phyloP scores from a whole-genome alignment of 495 filamentous ascomycete species.

The Sphaerosporella brunnea region DNA sequence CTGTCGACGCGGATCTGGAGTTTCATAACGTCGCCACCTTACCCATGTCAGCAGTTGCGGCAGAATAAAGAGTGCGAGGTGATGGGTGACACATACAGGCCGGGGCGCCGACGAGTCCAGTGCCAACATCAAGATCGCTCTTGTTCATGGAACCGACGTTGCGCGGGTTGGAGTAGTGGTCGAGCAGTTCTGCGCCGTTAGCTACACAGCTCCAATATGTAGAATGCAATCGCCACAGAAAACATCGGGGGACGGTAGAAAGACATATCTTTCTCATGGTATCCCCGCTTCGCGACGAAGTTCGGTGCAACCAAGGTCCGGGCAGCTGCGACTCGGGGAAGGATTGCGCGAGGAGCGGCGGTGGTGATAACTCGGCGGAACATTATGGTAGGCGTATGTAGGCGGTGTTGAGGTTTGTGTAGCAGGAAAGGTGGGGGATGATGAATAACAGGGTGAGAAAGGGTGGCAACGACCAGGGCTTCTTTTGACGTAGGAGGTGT shows the following conservation, averaged over 20 bases:
- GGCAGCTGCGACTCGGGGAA: not conserved
- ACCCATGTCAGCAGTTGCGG: not conserved
- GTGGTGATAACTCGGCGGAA: not conserved
- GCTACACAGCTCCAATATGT: not conserved
- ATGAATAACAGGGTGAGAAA: too few species aligned
- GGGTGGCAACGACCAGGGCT: too few species aligned
- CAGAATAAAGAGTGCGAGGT: not conserved
- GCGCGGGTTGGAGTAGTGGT: conserved; percentile 84
- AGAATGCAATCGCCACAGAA: not conserved
- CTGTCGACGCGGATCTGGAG: conserved; percentile 95
- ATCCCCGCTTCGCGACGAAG: not conserved
- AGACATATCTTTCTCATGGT: conserved; percentile 4
- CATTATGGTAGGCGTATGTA: too few species aligned
- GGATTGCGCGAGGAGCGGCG: not conserved
- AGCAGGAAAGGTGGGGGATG: too few species aligned
- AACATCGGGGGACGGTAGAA: not conserved
- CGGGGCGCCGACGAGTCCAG: conserved; percentile 90
- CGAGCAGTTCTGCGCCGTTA: conserved; percentile 38
- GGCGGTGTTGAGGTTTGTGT: too few species aligned
- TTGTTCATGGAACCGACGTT: conserved; percentile 91
- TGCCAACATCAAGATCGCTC: conserved; percentile 74
- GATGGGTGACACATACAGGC: conserved; percentile 30
- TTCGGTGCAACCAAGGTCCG: not conserved
- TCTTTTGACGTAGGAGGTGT: too few species aligned
- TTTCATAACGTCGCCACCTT: conserved; percentile 89